Evolutionary conservation across 2,329 filamentous ascomycete genomes (phyloP).

Genomic region (Hortaea sp.): DNA sequence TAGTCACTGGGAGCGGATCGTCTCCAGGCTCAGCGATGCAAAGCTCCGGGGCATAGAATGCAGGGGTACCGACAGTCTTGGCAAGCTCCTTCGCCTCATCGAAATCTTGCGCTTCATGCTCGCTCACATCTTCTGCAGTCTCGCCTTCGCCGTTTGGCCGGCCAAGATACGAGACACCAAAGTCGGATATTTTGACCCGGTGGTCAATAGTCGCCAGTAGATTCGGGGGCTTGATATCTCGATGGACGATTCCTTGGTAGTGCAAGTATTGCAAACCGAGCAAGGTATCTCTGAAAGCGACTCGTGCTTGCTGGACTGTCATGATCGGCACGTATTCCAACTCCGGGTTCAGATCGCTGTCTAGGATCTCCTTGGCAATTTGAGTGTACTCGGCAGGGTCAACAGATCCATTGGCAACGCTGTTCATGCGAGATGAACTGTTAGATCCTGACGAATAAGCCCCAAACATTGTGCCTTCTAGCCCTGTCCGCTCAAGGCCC

Average conservation of each 20-base stretch:
- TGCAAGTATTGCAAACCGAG: conserved; percentile 82
- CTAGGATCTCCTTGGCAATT: conserved; percentile 33
- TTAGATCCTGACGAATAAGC: conserved; percentile 45
- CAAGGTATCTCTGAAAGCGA: conserved; percentile 84
- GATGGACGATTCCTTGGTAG: conserved; percentile 42
- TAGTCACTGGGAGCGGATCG: conserved; percentile 67
- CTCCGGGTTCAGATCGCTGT: conserved; percentile 69
- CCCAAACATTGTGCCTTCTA: conserved; percentile 72
- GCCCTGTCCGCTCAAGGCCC: conserved; percentile 51
- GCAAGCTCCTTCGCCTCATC: conserved; percentile 94
- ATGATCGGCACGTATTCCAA: conserved; percentile 90
- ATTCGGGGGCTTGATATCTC: conserved; percentile 58
- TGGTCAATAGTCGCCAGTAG: conserved; percentile 76
- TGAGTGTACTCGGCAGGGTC: conserved; percentile 8
- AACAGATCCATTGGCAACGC: conserved; percentile 45
- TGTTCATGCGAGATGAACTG: conserved; percentile 54
- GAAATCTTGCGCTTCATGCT: conserved; percentile 72
- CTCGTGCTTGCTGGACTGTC: conserved; percentile 71
- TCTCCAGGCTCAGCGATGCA: conserved; percentile 71
- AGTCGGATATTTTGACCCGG: conserved; percentile 94
- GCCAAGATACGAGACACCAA: conserved; percentile 95
- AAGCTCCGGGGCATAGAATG: conserved; percentile 93
- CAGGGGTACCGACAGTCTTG: conserved; percentile 94
- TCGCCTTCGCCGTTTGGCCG: conserved; percentile 62
- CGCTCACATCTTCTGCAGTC: conserved; percentile 56